phyloP scores from a whole-genome alignment of 805 yeast species.

The Alloascoidea hylecoeti region DNA sequence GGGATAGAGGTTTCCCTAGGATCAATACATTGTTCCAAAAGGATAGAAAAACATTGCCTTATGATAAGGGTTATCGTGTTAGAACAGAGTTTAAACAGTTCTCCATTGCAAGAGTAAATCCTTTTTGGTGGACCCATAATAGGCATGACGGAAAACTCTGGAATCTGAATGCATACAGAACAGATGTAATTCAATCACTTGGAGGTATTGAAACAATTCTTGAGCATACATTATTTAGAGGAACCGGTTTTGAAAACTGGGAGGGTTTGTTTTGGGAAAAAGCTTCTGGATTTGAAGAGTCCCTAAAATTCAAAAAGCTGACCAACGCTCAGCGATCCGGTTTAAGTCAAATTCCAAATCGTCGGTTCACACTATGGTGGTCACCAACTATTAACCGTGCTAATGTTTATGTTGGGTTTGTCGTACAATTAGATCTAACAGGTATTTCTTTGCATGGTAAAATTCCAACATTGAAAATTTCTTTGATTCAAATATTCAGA shows the following conservation, averaged over 20 bases:
- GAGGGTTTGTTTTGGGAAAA: constrained; percentile 98
- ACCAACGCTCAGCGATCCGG: constrained; percentile 98
- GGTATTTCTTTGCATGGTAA: constrained; percentile 97
- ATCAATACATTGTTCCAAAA: constrained; percentile 90
- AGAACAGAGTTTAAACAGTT: constrained; percentile 69
- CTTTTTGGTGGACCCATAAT: constrained; percentile 94
- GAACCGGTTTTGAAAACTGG: constrained; percentile 92
- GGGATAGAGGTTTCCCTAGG: constrained; percentile 97
- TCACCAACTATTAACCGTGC: constrained; percentile 98
- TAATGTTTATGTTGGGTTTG: constrained; percentile 92
- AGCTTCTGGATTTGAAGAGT: constrained; percentile 93
- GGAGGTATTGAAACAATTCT: constrained; percentile 96
- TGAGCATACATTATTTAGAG: constrained; percentile 90
- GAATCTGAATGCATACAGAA: constrained; percentile 84
- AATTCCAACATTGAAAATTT: constrained; percentile 91
- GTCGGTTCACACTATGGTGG: constrained; percentile 98
- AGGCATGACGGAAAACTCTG: constrained; percentile 94
- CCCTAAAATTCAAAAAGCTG: constrained; percentile 83
- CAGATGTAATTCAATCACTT: constrained; percentile 92
- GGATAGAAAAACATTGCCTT: constrained; percentile 87
- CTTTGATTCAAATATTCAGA: constrained; percentile 89
- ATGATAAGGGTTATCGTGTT: constrained; percentile 85
- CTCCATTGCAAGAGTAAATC: constrained; percentile 58
- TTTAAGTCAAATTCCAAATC: constrained; percentile 90
- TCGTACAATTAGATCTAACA: constrained; percentile 90